phyloP scores from a whole-genome alignment of 2,329 filamentous ascomycete species.

The Exophiala dermatitidis region DNA sequence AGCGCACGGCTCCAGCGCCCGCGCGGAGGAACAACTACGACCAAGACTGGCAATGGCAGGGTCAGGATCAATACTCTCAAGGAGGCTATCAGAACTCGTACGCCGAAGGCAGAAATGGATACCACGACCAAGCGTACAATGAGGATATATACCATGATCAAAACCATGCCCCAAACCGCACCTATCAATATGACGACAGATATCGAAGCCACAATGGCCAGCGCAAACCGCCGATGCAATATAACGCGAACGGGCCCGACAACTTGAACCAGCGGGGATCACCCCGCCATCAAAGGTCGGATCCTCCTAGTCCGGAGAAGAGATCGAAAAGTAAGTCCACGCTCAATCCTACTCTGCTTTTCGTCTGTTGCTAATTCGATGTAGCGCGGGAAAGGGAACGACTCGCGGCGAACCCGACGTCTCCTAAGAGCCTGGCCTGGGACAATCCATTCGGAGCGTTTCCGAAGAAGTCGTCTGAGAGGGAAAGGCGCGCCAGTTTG shows the following conservation, averaged over 20 bases:
- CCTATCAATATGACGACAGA: slow-evolving; percentile 25
- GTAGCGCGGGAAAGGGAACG: slow-evolving; percentile 27
- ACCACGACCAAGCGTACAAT: slow-evolving; percentile 3
- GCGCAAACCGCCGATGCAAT: slow-evolving; percentile 12
- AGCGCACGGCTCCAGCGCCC: background rate
- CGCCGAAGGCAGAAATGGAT: slow-evolving; percentile 1
- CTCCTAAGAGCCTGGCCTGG: slow-evolving; percentile 36
- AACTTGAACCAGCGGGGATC: slow-evolving; percentile 4
- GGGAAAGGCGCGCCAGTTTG: slow-evolving; percentile 32
- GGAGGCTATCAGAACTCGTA: slow-evolving; percentile 11
- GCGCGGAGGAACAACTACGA: slow-evolving; percentile 4
- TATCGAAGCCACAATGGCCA: slow-evolving; percentile 17
- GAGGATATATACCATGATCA: slow-evolving; percentile 8
- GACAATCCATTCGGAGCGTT: slow-evolving; percentile 47
- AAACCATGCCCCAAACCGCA: slow-evolving; percentile 10
- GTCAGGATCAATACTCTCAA: slow-evolving; percentile 13
- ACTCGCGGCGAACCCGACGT: slow-evolving; percentile 30
- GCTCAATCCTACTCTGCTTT: background rate
- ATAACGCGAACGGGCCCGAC: slow-evolving; percentile 1
- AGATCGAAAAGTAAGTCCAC: slow-evolving; percentile 24
- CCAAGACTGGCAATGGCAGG: slow-evolving; percentile 12
- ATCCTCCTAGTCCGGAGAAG: slow-evolving; percentile 26
- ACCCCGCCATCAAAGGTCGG: slow-evolving; percentile 10
- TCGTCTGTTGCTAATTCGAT: slow-evolving; percentile 1
- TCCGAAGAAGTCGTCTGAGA: slow-evolving; percentile 31